Evolutionary conservation across 495 filamentous ascomycete genomes (phyloP).

Genomic region (Clohesyomyces aquaticus): DNA sequence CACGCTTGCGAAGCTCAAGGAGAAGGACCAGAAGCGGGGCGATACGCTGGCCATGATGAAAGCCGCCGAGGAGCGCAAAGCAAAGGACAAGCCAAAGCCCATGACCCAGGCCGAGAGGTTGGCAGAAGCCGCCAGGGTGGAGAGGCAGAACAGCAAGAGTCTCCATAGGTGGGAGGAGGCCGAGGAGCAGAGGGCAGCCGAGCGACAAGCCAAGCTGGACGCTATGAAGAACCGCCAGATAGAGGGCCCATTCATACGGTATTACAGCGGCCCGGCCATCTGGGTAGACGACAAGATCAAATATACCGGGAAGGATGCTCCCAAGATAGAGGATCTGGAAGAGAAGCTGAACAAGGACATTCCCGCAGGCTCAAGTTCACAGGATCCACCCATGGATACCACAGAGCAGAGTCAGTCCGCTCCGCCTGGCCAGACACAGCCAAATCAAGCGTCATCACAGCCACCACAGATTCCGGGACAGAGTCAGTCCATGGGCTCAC

Average conservation of each 20-base stretch:
- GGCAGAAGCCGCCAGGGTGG: slow-evolving; percentile 78
- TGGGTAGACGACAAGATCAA: slow-evolving; percentile 76
- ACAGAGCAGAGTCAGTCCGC: not conserved
- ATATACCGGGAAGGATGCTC: slow-evolving; percentile 57
- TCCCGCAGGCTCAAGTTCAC: not conserved
- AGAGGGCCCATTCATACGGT: slow-evolving; percentile 86
- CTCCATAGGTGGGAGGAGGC: slow-evolving; percentile 92
- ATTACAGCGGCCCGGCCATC: slow-evolving; percentile 86
- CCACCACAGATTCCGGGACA: slow-evolving; percentile 2
- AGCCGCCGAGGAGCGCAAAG: slow-evolving; percentile 77
- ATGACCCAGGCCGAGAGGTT: slow-evolving; percentile 92
- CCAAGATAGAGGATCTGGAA: slow-evolving; percentile 65
- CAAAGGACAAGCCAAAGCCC: slow-evolving; percentile 69
- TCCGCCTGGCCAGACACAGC: not conserved
- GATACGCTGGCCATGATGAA: slow-evolving; percentile 84
- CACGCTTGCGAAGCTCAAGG: slow-evolving; percentile 78
- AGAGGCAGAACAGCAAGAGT: slow-evolving; percentile 85
- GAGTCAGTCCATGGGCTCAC: slow-evolving; percentile 1
- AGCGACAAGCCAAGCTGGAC: slow-evolving; percentile 76
- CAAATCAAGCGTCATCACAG: slow-evolving; percentile 4
- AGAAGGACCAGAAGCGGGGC: slow-evolving; percentile 77
- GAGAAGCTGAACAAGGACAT: slow-evolving; percentile 54
- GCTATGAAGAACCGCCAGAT: slow-evolving; percentile 83
- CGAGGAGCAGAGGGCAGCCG: slow-evolving; percentile 83
- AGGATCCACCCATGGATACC: not conserved